Conservation (phyloP, 257 asterid genomes). For the Apocynum venetum region DNA sequence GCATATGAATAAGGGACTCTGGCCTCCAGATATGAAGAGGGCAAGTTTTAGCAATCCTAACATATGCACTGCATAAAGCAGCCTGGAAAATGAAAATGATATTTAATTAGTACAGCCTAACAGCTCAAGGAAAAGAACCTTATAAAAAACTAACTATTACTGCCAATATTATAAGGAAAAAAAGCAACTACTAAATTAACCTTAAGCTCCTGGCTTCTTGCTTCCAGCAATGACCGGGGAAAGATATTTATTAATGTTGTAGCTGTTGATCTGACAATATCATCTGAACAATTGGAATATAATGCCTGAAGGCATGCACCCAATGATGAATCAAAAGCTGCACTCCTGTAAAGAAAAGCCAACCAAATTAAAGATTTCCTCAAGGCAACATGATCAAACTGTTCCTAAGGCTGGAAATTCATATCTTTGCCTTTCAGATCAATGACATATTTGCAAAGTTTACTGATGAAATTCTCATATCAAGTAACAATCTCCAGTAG, state of each 20-base stretch:
- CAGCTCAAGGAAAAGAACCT: not conserved
- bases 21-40: slow-evolving; percentile 86
- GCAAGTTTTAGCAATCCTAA: slow-evolving; percentile 66
- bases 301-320: slow-evolving; percentile 75
- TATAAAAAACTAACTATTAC: slow-evolving; percentile 8
- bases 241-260: slow-evolving; percentile 50
- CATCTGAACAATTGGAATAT: slow-evolving; percentile 71
- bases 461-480: not conserved
- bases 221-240: slow-evolving; percentile 61
- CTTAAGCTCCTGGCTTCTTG: slow-evolving; percentile 80
- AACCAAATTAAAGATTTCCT: not conserved
- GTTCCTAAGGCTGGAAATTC: not conserved
- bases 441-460: not conserved
- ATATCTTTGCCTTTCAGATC: not conserved
- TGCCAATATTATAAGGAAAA: slow-evolving; percentile 12
- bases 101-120: slow-evolving; percentile 12
- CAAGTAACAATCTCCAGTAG: not conserved
- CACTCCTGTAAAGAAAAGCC: slow-evolving; percentile 46
- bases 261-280: slow-evolving; percentile 73
- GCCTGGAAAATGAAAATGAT: slow-evolving; percentile 45
- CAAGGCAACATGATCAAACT: not conserved
- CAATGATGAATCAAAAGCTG: slow-evolving; percentile 70
- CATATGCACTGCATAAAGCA: slow-evolving; percentile 73
- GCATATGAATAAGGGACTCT: slow-evolving; percentile 63
- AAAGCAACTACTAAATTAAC: slow-evolving; percentile 29